A percentile compares a stretch with the other conserved stretches of the same genome.
These are phyloP conservation scores for Microcyclosporella mali DNA, from an alignment of 2,329 filamentous ascomycete genomes.

Conservation along the genomic window DNA sequence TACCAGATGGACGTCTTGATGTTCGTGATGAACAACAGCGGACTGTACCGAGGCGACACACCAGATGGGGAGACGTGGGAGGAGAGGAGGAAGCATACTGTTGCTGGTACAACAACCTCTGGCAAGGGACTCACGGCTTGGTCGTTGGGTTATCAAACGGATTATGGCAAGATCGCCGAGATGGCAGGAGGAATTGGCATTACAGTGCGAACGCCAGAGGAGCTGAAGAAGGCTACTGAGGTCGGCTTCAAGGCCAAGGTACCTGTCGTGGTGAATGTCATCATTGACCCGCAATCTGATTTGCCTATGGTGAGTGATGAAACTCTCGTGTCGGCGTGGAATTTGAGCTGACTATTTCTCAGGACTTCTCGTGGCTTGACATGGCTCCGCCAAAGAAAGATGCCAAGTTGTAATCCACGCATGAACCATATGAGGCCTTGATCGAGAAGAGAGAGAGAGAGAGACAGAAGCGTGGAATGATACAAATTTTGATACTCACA, in stretches of 20 bases:
- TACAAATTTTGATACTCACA: too few species aligned
- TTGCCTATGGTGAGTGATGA: constrained; percentile 22
- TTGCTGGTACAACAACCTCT: constrained; percentile 28
- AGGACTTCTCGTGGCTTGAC: constrained; percentile 30
- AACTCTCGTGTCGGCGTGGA: neutral
- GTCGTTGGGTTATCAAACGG: constrained; percentile 45
- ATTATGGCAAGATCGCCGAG: constrained; percentile 51
- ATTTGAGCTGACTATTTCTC: constrained; percentile 10
- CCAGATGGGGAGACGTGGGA: constrained; percentile 39
- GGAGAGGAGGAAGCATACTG: constrained; percentile 39
- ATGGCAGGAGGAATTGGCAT: constrained; percentile 51
- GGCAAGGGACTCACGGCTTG: constrained; percentile 45
- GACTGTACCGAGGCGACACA: constrained; percentile 35
- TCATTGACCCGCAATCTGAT: constrained; percentile 41
- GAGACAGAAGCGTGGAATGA: too few species aligned
- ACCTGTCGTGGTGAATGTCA: constrained; percentile 50
- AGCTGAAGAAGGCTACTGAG: constrained; percentile 46
- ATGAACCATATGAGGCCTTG: too few species aligned
- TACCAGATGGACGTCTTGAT: constrained; percentile 45
- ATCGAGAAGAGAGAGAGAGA: too few species aligned
- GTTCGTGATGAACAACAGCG: constrained; percentile 43
- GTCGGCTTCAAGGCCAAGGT: constrained; percentile 45
- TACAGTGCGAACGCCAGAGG: constrained; percentile 47
- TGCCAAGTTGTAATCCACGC: constrained; percentile 16
- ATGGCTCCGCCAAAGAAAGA: constrained; percentile 25